Evolutionary conservation across 2,329 filamentous ascomycete species (phyloP).

Genomic region (Cordyceps tenuipes): DNA sequence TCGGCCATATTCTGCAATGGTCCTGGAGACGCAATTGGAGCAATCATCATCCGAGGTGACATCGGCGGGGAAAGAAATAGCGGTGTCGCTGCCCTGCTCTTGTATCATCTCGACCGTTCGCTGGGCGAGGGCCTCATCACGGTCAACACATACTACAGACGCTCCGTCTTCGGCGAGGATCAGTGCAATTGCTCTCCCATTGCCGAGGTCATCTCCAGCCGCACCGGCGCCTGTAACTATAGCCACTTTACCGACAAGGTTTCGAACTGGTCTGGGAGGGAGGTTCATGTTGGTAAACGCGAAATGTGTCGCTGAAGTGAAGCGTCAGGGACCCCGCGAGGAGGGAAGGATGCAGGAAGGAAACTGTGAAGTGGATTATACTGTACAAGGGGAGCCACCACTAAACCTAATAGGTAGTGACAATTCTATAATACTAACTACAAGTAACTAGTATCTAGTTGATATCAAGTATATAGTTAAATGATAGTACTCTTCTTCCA

Average conservation of each 20-base stretch:
- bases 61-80: slow-evolving; percentile 39
- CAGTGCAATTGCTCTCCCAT: slow-evolving; percentile 49
- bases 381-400: too few relatives aligned
- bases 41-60: slow-evolving; percentile 49
- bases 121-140: slow-evolving; percentile 38
- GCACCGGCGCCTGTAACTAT: slow-evolving; percentile 42
- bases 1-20: slow-evolving; percentile 42
- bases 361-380: too few relatives aligned
- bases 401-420: too few relatives aligned
- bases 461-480: too few relatives aligned
- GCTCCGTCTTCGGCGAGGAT: slow-evolving; percentile 52
- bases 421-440: too few relatives aligned
- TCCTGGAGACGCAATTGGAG: slow-evolving; percentile 29
- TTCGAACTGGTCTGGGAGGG: slow-evolving; percentile 19
- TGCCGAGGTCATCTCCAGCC: slow-evolving; percentile 47
- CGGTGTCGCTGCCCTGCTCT: slow-evolving; percentile 28
- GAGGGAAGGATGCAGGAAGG: too few relatives aligned
- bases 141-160: slow-evolving; percentile 50
- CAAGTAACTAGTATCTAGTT: too few relatives aligned
- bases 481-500: too few relatives aligned
- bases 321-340: too few relatives aligned
- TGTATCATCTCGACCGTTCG: slow-evolving; percentile 46
- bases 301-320: too few relatives aligned
- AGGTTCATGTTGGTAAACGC: background rate
- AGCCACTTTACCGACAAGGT: slow-evolving; percentile 31